Conservation (phyloP, 169 alveolate species). For the Eimeria praecox region DNA sequence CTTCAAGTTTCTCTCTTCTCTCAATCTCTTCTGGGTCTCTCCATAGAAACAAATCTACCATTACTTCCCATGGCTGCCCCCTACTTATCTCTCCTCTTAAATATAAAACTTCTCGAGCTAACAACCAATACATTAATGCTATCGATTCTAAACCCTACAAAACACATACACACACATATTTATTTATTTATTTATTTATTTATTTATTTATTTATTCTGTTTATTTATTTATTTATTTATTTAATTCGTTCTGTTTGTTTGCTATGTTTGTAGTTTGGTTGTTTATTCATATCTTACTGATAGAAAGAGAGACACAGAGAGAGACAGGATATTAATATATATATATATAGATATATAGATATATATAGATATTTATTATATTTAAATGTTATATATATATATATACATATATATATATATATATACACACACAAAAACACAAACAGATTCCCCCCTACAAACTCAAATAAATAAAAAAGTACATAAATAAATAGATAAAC, state of each 20-base stretch:
- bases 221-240: too few relatives aligned
- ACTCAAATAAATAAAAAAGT: too few relatives aligned
- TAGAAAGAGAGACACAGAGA: too few relatives aligned
- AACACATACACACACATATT: conserved; percentile 86
- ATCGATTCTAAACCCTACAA: conserved; percentile 97
- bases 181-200: conserved; percentile 86
- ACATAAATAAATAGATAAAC: too few relatives aligned
- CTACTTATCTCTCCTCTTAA: conserved; percentile 95
- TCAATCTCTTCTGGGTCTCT: conserved; percentile 86
- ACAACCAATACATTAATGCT: conserved; percentile 98
- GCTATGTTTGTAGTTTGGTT: too few relatives aligned
- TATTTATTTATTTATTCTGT: conserved; percentile 99
- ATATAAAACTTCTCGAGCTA: conserved; percentile 97
- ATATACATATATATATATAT: too few relatives aligned
- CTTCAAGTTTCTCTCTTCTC: conserved; percentile 82
- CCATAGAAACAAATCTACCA: conserved; percentile 88
- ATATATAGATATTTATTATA: conserved; percentile 98
- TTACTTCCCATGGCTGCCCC: conserved; percentile 85
- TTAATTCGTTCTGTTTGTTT: too few relatives aligned
- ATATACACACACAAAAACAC: too few relatives aligned
- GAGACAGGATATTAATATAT: too few relatives aligned
- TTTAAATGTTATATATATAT: conserved; percentile 99
- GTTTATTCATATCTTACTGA: too few relatives aligned
- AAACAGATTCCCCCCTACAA: too few relatives aligned
- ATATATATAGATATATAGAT: too few relatives aligned